These are phyloP conservation scores for Mucor irregularis DNA, from an alignment of 371 early-diverging fungal species.

Conservation along the genomic window DNA sequence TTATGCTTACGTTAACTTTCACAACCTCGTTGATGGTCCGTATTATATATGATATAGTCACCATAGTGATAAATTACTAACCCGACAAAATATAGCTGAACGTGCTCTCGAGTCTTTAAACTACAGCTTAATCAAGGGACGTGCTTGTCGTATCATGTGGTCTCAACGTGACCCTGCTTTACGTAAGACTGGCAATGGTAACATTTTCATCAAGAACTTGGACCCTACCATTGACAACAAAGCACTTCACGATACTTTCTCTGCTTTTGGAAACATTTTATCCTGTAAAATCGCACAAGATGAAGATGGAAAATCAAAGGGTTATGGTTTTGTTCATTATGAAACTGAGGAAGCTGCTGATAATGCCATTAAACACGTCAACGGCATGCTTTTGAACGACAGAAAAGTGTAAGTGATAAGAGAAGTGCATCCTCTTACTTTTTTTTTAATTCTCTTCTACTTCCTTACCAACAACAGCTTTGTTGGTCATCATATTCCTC, in stretches of 20 bases:
- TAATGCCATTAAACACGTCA: constrained; percentile 86
- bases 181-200: constrained; percentile 91
- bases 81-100: constrained; percentile 66
- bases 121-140: constrained; percentile 91
- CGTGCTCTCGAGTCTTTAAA: constrained; percentile 92
- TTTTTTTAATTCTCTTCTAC: not conserved
- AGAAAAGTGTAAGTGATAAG: constrained; percentile 61
- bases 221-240: constrained; percentile 94
- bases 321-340: constrained; percentile 98
- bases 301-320: constrained; percentile 74
- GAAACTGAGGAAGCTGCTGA: constrained; percentile 85
- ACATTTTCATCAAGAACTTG: constrained; percentile 99
- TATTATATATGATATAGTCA: constrained; percentile 12
- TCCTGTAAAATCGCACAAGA: constrained; percentile 93
- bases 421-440: not conserved
- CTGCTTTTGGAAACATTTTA: constrained; percentile 90
- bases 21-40: constrained; percentile 70
- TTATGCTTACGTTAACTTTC: constrained; percentile 97
- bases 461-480: constrained; percentile 26
- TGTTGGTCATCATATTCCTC: constrained; percentile 81
- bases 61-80: not conserved
- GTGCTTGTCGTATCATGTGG: constrained; percentile 98
- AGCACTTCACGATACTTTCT: constrained; percentile 94
- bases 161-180: constrained; percentile 96
- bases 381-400: constrained; percentile 94